Evolutionary conservation across 2,329 filamentous ascomycete species (phyloP).

Genomic region (Penicillium sp.): DNA sequence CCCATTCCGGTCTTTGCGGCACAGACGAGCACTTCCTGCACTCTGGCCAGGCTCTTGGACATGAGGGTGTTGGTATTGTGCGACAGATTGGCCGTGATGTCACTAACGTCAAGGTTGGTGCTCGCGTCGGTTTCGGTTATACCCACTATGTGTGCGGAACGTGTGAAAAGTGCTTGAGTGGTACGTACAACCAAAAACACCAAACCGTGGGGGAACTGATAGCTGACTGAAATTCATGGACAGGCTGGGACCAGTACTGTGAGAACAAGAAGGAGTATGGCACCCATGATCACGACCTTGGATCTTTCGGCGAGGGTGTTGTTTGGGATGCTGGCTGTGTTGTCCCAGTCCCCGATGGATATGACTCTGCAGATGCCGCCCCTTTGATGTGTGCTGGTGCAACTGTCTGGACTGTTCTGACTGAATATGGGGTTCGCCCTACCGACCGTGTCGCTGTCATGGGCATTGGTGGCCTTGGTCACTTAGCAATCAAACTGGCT

Average conservation of each 20-base stretch:
- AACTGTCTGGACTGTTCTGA: conserved; percentile 58
- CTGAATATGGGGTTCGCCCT: conserved; percentile 61
- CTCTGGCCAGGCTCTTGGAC: conserved; percentile 46
- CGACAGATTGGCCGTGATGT: conserved; percentile 51
- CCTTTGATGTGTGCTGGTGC: conserved; percentile 43
- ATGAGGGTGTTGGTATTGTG: conserved; percentile 58
- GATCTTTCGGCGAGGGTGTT: conserved; percentile 34
- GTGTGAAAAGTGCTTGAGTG: conserved; percentile 38
- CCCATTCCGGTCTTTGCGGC: conserved; percentile 32
- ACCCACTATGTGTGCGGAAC: conserved; percentile 37
- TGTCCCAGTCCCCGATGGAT: conserved; percentile 40
- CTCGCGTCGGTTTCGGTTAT: conserved; percentile 42
- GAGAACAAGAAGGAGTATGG: conserved; percentile 37
- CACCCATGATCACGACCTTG: conserved; percentile 34
- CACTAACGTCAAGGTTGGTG: conserved; percentile 49
- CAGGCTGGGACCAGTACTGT: conserved; percentile 38
- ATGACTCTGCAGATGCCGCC: conserved; percentile 34
- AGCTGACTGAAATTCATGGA: not conserved
- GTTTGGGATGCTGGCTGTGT: conserved; percentile 40
- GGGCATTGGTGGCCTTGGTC: conserved; percentile 71
- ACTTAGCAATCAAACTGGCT: conserved; percentile 70
- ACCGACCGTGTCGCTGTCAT: conserved; percentile 70
- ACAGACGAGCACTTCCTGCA: conserved; percentile 30
- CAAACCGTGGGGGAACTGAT: not conserved
- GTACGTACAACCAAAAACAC: conserved; percentile 13